Percentiles rank a stretch among this genome's conserved stretches.
Conservation (phyloP, 805 yeast species). For the Candida insectalens region DNA sequence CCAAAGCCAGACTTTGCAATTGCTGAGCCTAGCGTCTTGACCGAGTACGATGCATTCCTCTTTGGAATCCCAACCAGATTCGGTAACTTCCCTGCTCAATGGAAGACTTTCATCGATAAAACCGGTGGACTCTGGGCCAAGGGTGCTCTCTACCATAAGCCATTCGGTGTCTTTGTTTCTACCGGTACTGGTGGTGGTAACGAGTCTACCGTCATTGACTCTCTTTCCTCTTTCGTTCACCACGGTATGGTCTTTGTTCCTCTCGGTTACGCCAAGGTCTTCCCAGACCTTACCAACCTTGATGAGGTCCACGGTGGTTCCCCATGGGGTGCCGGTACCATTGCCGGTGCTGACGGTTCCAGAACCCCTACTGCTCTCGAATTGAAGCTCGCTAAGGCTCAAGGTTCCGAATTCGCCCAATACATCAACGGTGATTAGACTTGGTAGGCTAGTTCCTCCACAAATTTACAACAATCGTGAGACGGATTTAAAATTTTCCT, state of each 20-base stretch:
- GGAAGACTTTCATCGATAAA: constrained; percentile 64
- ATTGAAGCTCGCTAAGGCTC: constrained; percentile 49
- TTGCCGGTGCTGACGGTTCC: constrained; percentile 69
- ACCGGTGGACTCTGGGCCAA: constrained; percentile 71
- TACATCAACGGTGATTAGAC: constrained; percentile 28
- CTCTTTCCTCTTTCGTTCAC: constrained; percentile 53
- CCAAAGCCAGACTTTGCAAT: constrained; percentile 45
- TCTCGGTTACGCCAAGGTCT: constrained; percentile 56
- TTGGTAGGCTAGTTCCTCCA: too few species aligned
- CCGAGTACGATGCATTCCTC: constrained; percentile 60
- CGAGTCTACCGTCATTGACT: constrained; percentile 53
- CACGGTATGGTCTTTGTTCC: constrained; percentile 75
- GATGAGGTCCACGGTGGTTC: constrained; percentile 74
- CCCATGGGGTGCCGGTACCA: constrained; percentile 82
- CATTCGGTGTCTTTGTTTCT: constrained; percentile 61
- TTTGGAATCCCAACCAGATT: constrained; percentile 78
- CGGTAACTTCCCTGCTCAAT: constrained; percentile 71
- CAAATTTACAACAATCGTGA: too few species aligned
- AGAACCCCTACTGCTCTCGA: constrained; percentile 60
- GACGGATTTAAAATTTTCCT: not conserved
- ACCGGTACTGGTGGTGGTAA: constrained; percentile 75
- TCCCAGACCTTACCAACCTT: constrained; percentile 44
- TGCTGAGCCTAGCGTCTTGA: constrained; percentile 47
- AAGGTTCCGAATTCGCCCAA: constrained; percentile 57
- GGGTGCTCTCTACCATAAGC: constrained; percentile 64